Percentiles rank a stretch among this genome's conserved stretches.
Conservation (phyloP, 805 yeast genomes). For the Sugiyamaella smithiae region DNA sequence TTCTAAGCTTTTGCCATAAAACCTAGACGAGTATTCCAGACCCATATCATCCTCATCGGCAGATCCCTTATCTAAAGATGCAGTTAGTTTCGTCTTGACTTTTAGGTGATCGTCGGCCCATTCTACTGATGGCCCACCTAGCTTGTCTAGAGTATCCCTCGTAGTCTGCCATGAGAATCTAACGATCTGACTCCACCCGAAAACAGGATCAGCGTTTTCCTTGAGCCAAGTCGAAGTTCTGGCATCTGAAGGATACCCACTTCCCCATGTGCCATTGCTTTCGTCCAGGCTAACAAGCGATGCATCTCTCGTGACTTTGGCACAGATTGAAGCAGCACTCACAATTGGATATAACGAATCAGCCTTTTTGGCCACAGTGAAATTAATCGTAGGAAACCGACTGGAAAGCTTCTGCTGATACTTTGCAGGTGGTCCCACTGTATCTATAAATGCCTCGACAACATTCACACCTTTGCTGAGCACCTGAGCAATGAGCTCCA, state of each 20-base stretch:
- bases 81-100: background rate
- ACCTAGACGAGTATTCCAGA: background rate
- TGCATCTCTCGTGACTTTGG: conserved; percentile 91
- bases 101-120: conserved; percentile 15
- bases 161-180: conserved; percentile 96
- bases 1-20: conserved; percentile 1
- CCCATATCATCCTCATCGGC: background rate
- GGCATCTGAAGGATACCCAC: conserved; percentile 95
- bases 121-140: conserved; percentile 17
- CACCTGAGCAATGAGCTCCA: conserved; percentile 66
- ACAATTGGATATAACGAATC: conserved; percentile 91
- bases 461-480: conserved; percentile 60
- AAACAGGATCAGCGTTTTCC: conserved; percentile 58
- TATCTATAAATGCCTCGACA: conserved; percentile 79
- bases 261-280: conserved; percentile 55
- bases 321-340: conserved; percentile 91
- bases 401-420: conserved; percentile 73
- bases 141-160: conserved; percentile 58
- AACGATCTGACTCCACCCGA: conserved; percentile 80
- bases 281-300: conserved; percentile 37
- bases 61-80: background rate
- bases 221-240: conserved; percentile 77
- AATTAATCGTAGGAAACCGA: conserved; percentile 64
- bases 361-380: conserved; percentile 91
- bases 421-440: conserved; percentile 91